These are phyloP conservation scores for Mycosphaerella arachidis DNA, from an alignment of 2,329 filamentous ascomycete genomes.

Conservation along the genomic window DNA sequence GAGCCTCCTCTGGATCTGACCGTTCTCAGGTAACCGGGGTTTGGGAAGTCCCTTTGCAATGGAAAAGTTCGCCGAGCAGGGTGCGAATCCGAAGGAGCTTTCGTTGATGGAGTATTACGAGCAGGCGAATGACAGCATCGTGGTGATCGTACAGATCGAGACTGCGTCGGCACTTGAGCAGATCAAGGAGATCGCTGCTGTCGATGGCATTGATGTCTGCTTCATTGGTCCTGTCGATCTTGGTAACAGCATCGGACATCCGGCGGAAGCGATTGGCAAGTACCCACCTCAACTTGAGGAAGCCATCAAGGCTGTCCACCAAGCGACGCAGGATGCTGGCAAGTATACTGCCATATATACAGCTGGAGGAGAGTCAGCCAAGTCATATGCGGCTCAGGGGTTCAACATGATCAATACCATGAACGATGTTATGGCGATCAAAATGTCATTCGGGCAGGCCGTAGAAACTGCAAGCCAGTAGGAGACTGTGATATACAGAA, in stretches of 20 bases:
- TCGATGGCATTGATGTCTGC: constrained; percentile 47
- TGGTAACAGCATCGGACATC: constrained; percentile 55
- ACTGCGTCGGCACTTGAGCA: constrained; percentile 39
- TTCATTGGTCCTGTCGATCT: constrained; percentile 54
- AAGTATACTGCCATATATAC: constrained; percentile 55
- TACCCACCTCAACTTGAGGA: constrained; percentile 49
- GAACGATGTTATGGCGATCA: constrained; percentile 31
- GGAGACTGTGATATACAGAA: too few relatives aligned
- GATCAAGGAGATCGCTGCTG: constrained; percentile 47
- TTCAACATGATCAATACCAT: constrained; percentile 50
- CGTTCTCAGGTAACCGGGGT: constrained; percentile 45
- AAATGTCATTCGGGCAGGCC: constrained; percentile 26
- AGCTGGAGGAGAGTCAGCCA: constrained; percentile 48
- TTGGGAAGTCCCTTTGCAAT: constrained; percentile 53
- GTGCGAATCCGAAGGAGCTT: constrained; percentile 15
- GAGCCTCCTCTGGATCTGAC: not conserved
- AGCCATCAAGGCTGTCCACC: constrained; percentile 50
- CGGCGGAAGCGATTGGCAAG: constrained; percentile 41
- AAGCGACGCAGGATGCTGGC: constrained; percentile 48
- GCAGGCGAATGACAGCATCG: constrained; percentile 51
- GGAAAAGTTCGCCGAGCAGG: constrained; percentile 31
- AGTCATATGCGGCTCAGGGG: constrained; percentile 49
- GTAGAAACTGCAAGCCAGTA: constrained; percentile 24
- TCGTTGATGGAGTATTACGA: constrained; percentile 46
- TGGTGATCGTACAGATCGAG: constrained; percentile 49